Conservation (phyloP, 2,329 filamentous ascomycete genomes). For the Cordyceps tenuipes region DNA sequence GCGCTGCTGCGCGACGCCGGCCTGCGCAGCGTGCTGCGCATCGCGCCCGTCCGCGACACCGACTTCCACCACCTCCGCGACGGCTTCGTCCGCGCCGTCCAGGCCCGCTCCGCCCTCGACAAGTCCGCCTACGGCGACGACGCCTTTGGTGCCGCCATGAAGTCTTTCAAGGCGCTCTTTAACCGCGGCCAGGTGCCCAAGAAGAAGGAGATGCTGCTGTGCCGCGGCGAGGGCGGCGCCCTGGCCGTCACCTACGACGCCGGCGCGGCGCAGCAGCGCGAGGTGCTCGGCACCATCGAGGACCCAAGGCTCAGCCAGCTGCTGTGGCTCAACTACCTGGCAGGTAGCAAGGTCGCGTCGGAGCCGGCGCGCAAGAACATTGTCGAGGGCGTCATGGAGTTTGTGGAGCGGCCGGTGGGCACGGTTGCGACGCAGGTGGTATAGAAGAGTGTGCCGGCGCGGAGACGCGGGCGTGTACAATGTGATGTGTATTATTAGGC, state of each 20-base stretch:
- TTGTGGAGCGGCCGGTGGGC: constrained; percentile 80
- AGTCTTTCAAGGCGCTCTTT: constrained; percentile 74
- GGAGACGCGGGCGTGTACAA: neutral
- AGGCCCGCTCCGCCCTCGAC: constrained; percentile 56
- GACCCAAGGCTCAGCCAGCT: constrained; percentile 76
- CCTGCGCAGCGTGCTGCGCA: constrained; percentile 70
- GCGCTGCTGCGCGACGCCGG: constrained; percentile 56
- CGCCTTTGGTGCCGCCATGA: constrained; percentile 65
- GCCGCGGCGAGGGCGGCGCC: constrained; percentile 55
- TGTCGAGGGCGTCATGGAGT: constrained; percentile 77
- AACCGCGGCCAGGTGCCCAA: constrained; percentile 74
- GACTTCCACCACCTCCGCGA: constrained; percentile 91
- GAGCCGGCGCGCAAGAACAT: constrained; percentile 74
- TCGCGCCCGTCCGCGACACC: constrained; percentile 86
- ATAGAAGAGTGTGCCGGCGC: constrained; percentile 16
- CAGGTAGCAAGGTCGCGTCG: constrained; percentile 77
- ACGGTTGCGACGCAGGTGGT: constrained; percentile 75
- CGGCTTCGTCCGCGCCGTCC: constrained; percentile 80
- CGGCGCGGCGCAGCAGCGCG: constrained; percentile 37
- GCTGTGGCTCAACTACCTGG: constrained; percentile 86
- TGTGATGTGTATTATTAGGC: constrained; percentile 4
- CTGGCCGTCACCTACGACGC: constrained; percentile 61
- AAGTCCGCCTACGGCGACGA: constrained; percentile 56
- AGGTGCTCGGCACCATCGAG: constrained; percentile 58
- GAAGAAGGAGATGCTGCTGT: constrained; percentile 66